These are phyloP conservation scores for Trametes elegans DNA, from an alignment of 768 basidiomycete genomes.

Conservation along the genomic window DNA sequence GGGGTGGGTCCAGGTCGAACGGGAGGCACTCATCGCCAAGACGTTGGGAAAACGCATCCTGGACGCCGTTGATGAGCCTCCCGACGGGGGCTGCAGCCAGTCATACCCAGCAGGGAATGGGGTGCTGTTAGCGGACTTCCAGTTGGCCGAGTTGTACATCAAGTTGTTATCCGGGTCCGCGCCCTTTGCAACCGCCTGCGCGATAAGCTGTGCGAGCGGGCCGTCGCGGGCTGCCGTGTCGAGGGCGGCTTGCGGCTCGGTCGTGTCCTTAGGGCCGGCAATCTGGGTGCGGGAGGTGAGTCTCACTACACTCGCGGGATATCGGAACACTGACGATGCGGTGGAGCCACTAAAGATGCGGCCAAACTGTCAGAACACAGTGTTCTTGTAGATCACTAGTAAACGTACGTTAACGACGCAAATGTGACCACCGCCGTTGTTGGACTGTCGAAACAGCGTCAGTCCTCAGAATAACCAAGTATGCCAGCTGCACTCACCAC, in stretches of 20 bases:
- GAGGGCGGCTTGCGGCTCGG: slow-evolving; percentile 53
- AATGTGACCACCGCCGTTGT: slow-evolving; percentile 45
- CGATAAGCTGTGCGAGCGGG: slow-evolving; percentile 49
- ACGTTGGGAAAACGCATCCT: slow-evolving; percentile 50
- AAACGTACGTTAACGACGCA: slow-evolving; percentile 55
- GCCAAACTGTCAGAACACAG: not conserved
- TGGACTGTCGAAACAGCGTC: slow-evolving; percentile 17
- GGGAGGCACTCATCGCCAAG: slow-evolving; percentile 37
- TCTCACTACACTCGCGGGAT: not conserved
- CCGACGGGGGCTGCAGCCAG: slow-evolving; percentile 47
- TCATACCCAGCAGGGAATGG: slow-evolving; percentile 40
- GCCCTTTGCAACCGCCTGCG: slow-evolving; percentile 39
- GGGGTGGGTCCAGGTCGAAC: slow-evolving; percentile 37
- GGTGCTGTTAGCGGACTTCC: slow-evolving; percentile 46
- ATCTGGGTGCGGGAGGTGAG: slow-evolving; percentile 29
- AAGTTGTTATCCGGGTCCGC: slow-evolving; percentile 44
- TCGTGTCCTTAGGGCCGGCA: slow-evolving; percentile 48
- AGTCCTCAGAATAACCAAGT: too few relatives aligned
- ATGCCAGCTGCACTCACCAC: slow-evolving; percentile 34
- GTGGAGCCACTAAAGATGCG: slow-evolving; percentile 35
- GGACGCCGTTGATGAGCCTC: slow-evolving; percentile 44
- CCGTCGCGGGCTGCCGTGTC: slow-evolving; percentile 49
- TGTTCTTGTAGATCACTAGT: not conserved
- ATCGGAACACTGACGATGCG: slow-evolving; percentile 32
- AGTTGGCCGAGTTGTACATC: slow-evolving; percentile 49